Base-by-base conservation (phyloP, 352 stramenopile species). In the Phytophthora citricola region DNA sequence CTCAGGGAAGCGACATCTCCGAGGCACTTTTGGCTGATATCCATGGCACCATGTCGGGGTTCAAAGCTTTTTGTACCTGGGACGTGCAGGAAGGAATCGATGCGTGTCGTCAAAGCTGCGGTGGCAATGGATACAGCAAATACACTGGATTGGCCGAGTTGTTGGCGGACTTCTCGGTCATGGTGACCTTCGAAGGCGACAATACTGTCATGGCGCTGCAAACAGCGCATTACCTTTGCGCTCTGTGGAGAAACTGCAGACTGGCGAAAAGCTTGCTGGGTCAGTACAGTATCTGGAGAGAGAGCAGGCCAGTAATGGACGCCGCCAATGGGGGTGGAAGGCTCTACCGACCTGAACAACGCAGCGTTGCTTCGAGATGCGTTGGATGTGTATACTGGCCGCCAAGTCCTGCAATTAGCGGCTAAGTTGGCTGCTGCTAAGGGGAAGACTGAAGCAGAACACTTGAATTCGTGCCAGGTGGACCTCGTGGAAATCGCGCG, bases 191-290 rank as follows among this genome's bases (percentile, higher is more conserved):
- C 20, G 96, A 99, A 59, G 97, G 97, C 27, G 96, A 99, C 69
- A 99, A 98, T 77, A 95, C 97, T 22, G 98, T 99, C 79, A 90
- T 99, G 60, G 95, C 95, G 8, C 95, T 98, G 71, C 97, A 99
- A 69, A 92, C 85, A 9, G 88, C 84, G 5, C 71, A 78, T 52
- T 95, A 93, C 64, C 74, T 93, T 32, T 92, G 29, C 84, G 76
- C 15, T 57, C 79, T 6, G 80, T 90, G 9, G 86, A 93, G n/a
- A 69, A 74, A 15, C 66, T 89, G 53, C 73, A 54, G 24, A 65
- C 73, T 34, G 74, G 71, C n/a, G 64, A 87, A 39, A 73, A 76
- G 48, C 81, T 91, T 24, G 43, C 80, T 1, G 83, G 81, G 5
- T 90, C 83, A 0, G 83, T 91, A 22, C 71, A 85, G 43, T 93